A percentile compares a stretch with the other conserved stretches of the same genome.
These are phyloP conservation scores for Microcera coccophila DNA, from an alignment of 2,329 filamentous ascomycete genomes.

Conservation along the genomic window DNA sequence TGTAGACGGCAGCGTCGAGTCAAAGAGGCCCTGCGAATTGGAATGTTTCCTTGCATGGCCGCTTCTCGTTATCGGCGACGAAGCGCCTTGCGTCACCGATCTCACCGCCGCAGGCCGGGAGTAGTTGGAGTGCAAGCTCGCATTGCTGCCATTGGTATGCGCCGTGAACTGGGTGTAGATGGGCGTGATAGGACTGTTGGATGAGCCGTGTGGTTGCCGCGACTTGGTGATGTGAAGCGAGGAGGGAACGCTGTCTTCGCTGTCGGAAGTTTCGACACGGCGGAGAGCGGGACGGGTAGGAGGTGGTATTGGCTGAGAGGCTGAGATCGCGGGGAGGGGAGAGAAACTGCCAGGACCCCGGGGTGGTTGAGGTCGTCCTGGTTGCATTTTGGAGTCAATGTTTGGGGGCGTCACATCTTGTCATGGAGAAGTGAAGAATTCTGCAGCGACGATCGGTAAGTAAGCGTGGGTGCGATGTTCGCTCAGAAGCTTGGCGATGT, in stretches of 20 bases:
- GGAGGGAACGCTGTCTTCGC: constrained; percentile 26
- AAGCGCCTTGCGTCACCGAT: constrained; percentile 26
- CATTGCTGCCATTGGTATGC: constrained; percentile 45
- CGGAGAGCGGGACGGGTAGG: constrained; percentile 34
- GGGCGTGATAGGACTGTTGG: constrained; percentile 40
- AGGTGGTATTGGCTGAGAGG: constrained; percentile 26
- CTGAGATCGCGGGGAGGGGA: constrained; percentile 40
- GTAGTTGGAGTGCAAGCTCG: constrained; percentile 52
- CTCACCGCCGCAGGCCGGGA: constrained; percentile 48
- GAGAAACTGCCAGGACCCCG: constrained; percentile 56
- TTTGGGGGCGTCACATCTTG: constrained; percentile 38
- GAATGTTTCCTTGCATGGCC: constrained; percentile 62
- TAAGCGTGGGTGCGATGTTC: too few relatives aligned
- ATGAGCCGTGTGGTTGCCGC: constrained; percentile 34
- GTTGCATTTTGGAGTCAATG: constrained; percentile 44
- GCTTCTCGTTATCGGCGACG: constrained; percentile 32
- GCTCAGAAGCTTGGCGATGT: too few relatives aligned
- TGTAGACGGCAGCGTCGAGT: constrained; percentile 65
- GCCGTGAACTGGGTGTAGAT: constrained; percentile 47
- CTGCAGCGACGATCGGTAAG: too few relatives aligned
- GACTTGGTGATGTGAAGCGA: constrained; percentile 46
- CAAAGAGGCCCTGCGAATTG: constrained; percentile 72
- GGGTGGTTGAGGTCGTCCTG: constrained; percentile 41
- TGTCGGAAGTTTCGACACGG: constrained; percentile 30
- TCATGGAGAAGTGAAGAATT: too few relatives aligned